phyloP scores from a whole-genome alignment of 352 stramenopile genomes.

The Phytophthora vignae region DNA sequence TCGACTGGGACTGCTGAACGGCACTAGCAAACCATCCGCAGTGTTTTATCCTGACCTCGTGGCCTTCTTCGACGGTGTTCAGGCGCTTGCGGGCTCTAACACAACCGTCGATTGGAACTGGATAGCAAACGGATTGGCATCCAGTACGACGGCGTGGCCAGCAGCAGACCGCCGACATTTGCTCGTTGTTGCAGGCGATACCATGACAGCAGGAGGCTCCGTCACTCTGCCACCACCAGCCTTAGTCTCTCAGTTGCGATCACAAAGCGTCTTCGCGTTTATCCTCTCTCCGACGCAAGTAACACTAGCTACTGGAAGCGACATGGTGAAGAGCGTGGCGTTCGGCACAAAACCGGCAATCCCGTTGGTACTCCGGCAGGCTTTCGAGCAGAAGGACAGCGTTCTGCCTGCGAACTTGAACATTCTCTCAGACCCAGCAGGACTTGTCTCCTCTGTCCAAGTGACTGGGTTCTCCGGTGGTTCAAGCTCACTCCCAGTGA shows the following conservation, averaged over 20 bases:
- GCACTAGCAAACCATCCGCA: constrained; percentile 6
- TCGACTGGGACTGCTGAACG: constrained; percentile 41
- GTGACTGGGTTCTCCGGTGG: constrained; percentile 35
- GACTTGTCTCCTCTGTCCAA: constrained; percentile 32
- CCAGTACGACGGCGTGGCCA: constrained; percentile 32
- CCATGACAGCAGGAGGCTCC: constrained; percentile 14
- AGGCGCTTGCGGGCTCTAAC: constrained; percentile 15
- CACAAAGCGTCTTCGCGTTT: constrained; percentile 44
- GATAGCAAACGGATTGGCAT: constrained; percentile 19
- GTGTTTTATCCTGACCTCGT: constrained; percentile 33
- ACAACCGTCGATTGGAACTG: constrained; percentile 26
- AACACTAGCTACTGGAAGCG: constrained; percentile 12
- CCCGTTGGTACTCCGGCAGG: constrained; percentile 37
- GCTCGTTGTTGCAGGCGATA: constrained; percentile 28
- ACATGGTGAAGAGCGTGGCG: constrained; percentile 33
- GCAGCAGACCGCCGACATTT: constrained; percentile 34
- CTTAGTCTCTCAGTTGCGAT: constrained; percentile 24
- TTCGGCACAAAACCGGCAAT: constrained; percentile 29
- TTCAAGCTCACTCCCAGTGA: constrained; percentile 37
- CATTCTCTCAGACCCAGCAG: constrained; percentile 31
- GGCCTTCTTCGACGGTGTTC: constrained; percentile 29
- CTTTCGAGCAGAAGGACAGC: constrained; percentile 38
- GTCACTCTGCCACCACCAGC: constrained; percentile 9
- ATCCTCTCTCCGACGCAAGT: constrained; percentile 28
- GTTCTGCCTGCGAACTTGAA: constrained; percentile 29